These are phyloP conservation scores for Globisporangium rhizosaccharum DNA, from an alignment of 352 stramenopile genomes.

Conservation along the genomic window DNA sequence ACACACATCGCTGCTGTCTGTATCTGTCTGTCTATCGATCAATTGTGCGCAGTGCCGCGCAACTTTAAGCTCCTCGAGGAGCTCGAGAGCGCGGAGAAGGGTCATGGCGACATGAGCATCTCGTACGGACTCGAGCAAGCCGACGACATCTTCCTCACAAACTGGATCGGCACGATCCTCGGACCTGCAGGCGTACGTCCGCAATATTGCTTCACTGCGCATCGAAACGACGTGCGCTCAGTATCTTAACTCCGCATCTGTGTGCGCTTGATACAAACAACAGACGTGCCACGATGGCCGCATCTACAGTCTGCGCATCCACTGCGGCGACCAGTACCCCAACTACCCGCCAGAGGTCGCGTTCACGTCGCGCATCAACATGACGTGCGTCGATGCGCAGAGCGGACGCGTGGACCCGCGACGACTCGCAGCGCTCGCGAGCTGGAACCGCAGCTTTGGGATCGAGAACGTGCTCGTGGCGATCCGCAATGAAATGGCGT, in stretches of 20 bases:
- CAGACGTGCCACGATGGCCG: slow-evolving; percentile 94
- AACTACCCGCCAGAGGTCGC: slow-evolving; percentile 89
- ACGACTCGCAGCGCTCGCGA: slow-evolving; percentile 60
- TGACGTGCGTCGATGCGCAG: slow-evolving; percentile 93
- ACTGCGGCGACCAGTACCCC: slow-evolving; percentile 94
- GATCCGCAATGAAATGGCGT: slow-evolving; percentile 88
- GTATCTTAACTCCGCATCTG: too few species aligned
- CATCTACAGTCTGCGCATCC: slow-evolving; percentile 95
- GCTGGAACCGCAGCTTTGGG: slow-evolving; percentile 85
- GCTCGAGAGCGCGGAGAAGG: slow-evolving; percentile 90
- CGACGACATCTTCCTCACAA: slow-evolving; percentile 97
- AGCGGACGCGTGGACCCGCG: slow-evolving; percentile 76
- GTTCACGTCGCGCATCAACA: slow-evolving; percentile 98
- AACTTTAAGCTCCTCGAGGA: slow-evolving; percentile 95
- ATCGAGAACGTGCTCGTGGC: slow-evolving; percentile 89
- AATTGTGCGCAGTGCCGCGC: slow-evolving; percentile 56
- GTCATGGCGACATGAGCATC: slow-evolving; percentile 92
- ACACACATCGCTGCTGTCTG: background rate
- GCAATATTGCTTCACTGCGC: too few species aligned
- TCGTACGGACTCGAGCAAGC: slow-evolving; percentile 94
- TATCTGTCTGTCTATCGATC: background rate
- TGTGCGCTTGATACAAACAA: background rate
- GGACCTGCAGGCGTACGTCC: slow-evolving; percentile 90
- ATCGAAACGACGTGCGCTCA: too few species aligned
- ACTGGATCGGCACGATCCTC: slow-evolving; percentile 98